Evolutionary conservation across 768 basidiomycete genomes (phyloP), one percentile per base, ranked within the genome.

Genomic region (Russula abietina): DNA sequence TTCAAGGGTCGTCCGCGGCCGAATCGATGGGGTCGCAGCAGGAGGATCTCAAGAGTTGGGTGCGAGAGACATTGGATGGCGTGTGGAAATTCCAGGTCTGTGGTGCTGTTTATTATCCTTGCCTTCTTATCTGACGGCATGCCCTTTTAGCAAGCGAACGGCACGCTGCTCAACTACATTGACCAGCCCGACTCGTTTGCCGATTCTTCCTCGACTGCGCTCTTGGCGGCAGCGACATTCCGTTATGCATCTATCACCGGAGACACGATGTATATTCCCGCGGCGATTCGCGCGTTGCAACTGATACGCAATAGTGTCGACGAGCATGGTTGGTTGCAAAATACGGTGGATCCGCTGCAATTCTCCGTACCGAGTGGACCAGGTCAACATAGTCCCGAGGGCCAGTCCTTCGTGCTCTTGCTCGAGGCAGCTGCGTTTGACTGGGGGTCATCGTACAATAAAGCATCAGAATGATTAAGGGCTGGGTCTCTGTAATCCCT

Each of bases 161-260:
- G 81, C n/a, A 75, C 79, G 5, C 73, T 87, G 6, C 71, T 74
- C 43, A 87, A 87, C 69, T 80, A 80, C 67, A 75, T 83, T 39
- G 78, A 82, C 66, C 70, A 81, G 53, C 65, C 75, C 5, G 71
- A 64, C n/a, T 79, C 81, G 0, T 86, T 85, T 72, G 69, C 71
- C 4, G 86, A 88, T 67, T 73, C 80, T 3, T 72, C 84, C 4
- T 75, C 78, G 19, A 86, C 85, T 4, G 83, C 85, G 1, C 74
- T 86, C 2, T 71, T 87, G 48, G 84, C 83, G 4, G 75, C 83
- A 1, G 74, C 78, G 9, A 82, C 83, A 6, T 86, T 82, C 70
- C 80, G 84, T 26, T 75, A 81, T 71, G 81, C 82, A 7, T 67
- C 69, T 6, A 72, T 82, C 58, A 77, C 77, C 2, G 70, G 75